Conservation (phyloP, 768 basidiomycete species). For the Suillus cothurnatus region DNA sequence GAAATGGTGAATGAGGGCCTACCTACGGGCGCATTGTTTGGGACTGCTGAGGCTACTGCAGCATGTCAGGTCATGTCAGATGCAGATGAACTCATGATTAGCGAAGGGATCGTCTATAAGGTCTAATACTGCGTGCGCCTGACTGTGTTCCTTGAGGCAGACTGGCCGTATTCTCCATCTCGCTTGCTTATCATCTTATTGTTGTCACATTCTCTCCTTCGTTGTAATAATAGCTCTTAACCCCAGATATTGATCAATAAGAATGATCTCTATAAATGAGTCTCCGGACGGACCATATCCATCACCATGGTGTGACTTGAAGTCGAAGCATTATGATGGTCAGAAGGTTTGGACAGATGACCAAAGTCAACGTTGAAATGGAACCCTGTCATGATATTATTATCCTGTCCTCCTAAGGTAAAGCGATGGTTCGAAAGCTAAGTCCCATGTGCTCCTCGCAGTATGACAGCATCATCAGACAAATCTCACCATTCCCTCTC, state of each 20-base stretch:
- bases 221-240: conserved; percentile 5
- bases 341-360: background rate
- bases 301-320: background rate
- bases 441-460: too few species aligned
- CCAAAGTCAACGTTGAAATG: too few species aligned
- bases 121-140: conserved; percentile 43
- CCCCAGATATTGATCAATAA: background rate
- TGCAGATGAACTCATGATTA: conserved; percentile 77
- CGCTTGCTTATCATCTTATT: conserved; percentile 10
- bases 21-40: conserved; percentile 67
- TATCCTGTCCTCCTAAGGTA: background rate
- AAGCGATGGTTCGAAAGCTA: background rate
- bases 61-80: conserved; percentile 78
- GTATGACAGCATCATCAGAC: background rate
- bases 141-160: background rate
- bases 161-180: background rate
- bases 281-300: background rate
- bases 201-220: conserved; percentile 6
- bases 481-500: background rate
- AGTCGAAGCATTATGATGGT: background rate
- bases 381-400: background rate
- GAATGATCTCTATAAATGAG: background rate
- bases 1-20: conserved; percentile 79
- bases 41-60: conserved; percentile 75
- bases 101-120: conserved; percentile 85